Base-by-base conservation (phyloP, 2,329 filamentous ascomycete species). In the Cytospora paraplurivora region DNA sequence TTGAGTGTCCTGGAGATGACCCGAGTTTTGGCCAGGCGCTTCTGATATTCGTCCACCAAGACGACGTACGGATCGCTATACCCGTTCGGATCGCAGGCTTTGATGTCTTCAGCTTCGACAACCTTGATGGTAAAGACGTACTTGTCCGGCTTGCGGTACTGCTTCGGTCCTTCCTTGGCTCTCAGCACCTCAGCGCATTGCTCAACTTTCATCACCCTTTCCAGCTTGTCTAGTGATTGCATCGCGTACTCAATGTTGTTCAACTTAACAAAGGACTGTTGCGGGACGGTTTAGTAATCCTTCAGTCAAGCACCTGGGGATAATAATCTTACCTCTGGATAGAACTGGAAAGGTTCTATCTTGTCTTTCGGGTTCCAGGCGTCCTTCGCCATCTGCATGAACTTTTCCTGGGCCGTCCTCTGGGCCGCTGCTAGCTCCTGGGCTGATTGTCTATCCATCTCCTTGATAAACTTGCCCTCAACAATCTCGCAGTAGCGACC, bases 71-170 rank as follows among this genome's bases (percentile, higher is more conserved):
- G 95, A 77, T 99, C 95, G 73, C 94, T 98, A 68, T 90, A 87
- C 41, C 95, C 95, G 71, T 91, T 96, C 69, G 96, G 88, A 76
- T 99, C 95, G 74, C 95, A 98, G n/a, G 95, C 92, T 77, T 98
- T 98, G 70, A 99, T 82, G 71, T 99, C 95, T 77, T 99, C 95
- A 10, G 92, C 95, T 76, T 99, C 95, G 33, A 99, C 93, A 64
- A 99, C 93, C 78, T 99, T 99, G 77, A 99, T 93, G 0, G 95
- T 98, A 77, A 99, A 99, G 62, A 97, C 93, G 74, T 96, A 98
- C 73, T 96, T 97, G 67, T 87, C 90, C 50, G 89, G 86, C 70
- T 87, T 89, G 70, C 87, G 87, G 62, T 78, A 73, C 66, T 82
- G 79, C 72, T 87, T 87, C 59, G 85, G 82, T 10, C 91, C 91